phyloP scores from a whole-genome alignment of 2,329 filamentous ascomycete genomes.

The Fusarium bactridioides region DNA sequence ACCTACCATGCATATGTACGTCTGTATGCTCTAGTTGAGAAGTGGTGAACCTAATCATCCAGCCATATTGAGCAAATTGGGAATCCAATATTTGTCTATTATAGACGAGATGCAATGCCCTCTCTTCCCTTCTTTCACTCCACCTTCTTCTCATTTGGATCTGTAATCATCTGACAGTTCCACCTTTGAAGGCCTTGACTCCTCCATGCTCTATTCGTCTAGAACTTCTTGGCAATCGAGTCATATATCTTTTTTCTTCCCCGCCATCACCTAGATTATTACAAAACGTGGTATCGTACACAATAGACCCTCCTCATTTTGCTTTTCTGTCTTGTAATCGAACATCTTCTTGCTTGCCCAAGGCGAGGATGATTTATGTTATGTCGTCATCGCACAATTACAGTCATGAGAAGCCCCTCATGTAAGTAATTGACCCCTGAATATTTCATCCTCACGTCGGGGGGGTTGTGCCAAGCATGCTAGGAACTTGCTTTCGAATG shows the following conservation, averaged over 20 bases:
- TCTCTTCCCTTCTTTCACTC: constrained; percentile 1
- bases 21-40: constrained; percentile 24
- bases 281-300: constrained; percentile 41
- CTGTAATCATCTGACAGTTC: background rate
- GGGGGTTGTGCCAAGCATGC: constrained; percentile 55
- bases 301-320: constrained; percentile 15
- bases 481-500: constrained; percentile 64
- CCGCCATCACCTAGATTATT: constrained; percentile 33
- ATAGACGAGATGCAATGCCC: constrained; percentile 11
- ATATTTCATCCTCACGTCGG: constrained; percentile 43
- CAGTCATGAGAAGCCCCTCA: background rate
- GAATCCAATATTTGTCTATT: constrained; percentile 36
- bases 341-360: background rate
- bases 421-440: background rate
- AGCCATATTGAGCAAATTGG: constrained; percentile 22
- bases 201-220: constrained; percentile 1
- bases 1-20: constrained; percentile 16
- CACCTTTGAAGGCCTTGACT: background rate
- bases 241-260: constrained; percentile 17
- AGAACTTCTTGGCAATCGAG: constrained; percentile 11
- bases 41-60: constrained; percentile 30
- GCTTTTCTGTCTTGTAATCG: constrained; percentile 10
- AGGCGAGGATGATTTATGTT: background rate
- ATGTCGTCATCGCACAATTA: background rate
- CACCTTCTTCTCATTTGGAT: constrained; percentile 7